phyloP scores from a whole-genome alignment of 108 stramenopile genomes.

The Halocafeteria seosinensis region DNA sequence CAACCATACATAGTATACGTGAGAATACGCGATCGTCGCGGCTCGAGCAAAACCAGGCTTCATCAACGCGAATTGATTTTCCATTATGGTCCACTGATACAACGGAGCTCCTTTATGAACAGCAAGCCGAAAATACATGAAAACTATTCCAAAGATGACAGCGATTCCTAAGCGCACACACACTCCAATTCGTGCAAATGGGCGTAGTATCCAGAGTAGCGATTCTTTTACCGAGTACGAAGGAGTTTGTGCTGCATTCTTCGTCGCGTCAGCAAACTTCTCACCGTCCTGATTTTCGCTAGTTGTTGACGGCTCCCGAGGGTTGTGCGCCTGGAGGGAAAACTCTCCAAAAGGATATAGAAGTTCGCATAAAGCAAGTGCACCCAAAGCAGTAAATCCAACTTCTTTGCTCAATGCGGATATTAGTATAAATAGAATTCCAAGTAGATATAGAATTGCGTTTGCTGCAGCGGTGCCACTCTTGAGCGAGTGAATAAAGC shows the following conservation, averaged over 20 bases:
- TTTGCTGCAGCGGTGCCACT: too few species aligned
- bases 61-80: slow-evolving; percentile 9
- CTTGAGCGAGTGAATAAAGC: too few species aligned
- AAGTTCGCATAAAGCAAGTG: background rate
- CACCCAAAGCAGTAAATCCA: slow-evolving; percentile 5
- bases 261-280: too few species aligned
- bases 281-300: too few species aligned
- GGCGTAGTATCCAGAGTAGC: too few species aligned
- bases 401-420: too few species aligned
- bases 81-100: slow-evolving; percentile 8
- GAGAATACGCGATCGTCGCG: background rate
- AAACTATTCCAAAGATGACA: background rate
- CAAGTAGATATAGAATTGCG: too few species aligned
- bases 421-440: too few species aligned
- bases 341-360: background rate
- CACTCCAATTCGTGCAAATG: background rate
- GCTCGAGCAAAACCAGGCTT: background rate
- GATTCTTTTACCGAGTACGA: too few species aligned
- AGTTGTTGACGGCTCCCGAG: background rate
- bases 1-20: background rate
- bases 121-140: background rate
- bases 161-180: background rate
- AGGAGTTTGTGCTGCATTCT: too few species aligned
- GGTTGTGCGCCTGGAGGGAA: background rate
- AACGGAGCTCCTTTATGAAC: background rate